Evolutionary conservation across 345 rosid species (phyloP), one percentile per base, ranked within the genome.

Genomic region (Bruguiera gymnorhiza): DNA sequence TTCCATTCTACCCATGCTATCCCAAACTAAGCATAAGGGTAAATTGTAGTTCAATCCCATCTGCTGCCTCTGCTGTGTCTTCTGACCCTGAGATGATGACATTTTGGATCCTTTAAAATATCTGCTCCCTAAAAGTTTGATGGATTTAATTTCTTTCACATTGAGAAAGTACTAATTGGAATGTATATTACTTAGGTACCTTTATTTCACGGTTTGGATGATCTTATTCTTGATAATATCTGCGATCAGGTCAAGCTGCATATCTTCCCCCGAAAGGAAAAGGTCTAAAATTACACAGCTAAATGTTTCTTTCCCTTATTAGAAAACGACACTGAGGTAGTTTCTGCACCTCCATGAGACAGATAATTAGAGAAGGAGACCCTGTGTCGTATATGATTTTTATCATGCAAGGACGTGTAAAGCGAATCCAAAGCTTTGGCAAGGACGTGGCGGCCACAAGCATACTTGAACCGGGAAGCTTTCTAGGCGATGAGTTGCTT

Each of bases 361-460:
- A 88, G 89, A 76, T 86, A 46, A 80, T 83, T 26, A 84, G 87
- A 74, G 90, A 88, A 75, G 90, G 93, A 19, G 90, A 88, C 18
- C 88, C 90, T 0, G 93, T 84, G 53, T 79, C 70, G 39, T 74
- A 83, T 52, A 86, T 88, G 86, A 59, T 83, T 23, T 88, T 88
- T 66, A 71, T 86, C 2, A 78, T 86, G 34, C 81, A 72, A 0
- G 93, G 93, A 27, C 71, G 79, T 0, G 72, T 84, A 20, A 75
- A 70, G 36, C 77, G 88, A 4, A 75, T 36, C 76, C 93, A 86
- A 74, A 72, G 72, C 72, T 85, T 88, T 4, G 80, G 84, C 76
- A 77, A 83, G 78, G 87, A 87, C 67, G 72, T 61, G 70, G 66
- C 79, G 9, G 87, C 84, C 21, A 60, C 85, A 0, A 84, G 84